phyloP scores from a whole-genome alignment of 2,329 filamentous ascomycete genomes.

The Cladosporium sp. region DNA sequence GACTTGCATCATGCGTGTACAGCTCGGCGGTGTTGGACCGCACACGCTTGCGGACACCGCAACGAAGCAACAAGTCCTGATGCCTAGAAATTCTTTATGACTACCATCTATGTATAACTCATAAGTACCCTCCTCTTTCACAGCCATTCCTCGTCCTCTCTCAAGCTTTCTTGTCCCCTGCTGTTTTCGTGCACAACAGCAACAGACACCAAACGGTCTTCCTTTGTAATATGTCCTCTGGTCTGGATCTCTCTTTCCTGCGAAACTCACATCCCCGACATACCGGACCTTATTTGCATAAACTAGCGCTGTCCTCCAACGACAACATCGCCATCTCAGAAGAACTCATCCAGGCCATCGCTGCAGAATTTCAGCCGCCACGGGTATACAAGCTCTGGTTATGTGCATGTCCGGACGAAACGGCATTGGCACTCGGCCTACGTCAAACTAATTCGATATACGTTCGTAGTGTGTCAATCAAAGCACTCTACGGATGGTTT shows the following conservation, averaged over 20 bases:
- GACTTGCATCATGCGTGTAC: no score
- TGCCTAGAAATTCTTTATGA: no score
- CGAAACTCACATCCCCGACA: neutral
- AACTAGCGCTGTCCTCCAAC: neutral
- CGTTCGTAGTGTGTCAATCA: conserved; percentile 15
- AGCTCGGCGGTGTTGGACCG: no score
- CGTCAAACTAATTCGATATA: conserved; percentile 11
- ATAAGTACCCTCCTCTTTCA: no score
- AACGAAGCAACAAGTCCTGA: no score
- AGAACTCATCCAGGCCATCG: conserved; percentile 15
- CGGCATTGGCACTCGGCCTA: conserved; percentile 14
- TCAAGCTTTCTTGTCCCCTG: no score
- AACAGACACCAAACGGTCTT: no score
- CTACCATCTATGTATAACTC: no score
- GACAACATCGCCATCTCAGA: conserved; percentile 11
- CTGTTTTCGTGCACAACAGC: no score
- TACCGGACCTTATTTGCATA: neutral
- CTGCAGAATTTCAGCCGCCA: conserved; percentile 15
- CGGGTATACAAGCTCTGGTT: conserved; percentile 19
- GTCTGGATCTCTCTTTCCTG: neutral
- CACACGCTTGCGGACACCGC: no score
- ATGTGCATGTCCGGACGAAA: conserved; percentile 13
- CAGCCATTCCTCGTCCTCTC: no score
- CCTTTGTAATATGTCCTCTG: no score
- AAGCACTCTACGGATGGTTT: conserved; percentile 13